Conservation (phyloP, 768 basidiomycete genomes). For the Harrya chromipes region DNA sequence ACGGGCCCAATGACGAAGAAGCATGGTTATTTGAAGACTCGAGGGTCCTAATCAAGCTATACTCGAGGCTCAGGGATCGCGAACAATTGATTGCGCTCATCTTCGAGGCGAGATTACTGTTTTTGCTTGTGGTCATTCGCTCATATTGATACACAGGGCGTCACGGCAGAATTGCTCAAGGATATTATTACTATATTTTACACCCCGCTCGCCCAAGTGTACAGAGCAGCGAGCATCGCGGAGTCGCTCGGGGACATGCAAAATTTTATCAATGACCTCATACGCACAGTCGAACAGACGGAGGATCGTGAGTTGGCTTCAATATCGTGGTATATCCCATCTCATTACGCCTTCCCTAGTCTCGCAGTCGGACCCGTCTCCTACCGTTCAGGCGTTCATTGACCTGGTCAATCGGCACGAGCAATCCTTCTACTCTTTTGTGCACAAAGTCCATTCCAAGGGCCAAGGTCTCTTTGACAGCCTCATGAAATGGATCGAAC, state of each 20-base stretch:
- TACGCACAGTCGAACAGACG: conserved; percentile 86
- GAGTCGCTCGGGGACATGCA: conserved; percentile 92
- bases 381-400: conserved; percentile 90
- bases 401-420: conserved; percentile 93
- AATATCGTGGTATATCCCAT: not conserved
- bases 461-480: conserved; percentile 91
- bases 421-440: conserved; percentile 93
- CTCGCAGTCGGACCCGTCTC: conserved; percentile 76
- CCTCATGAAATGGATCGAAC: conserved; percentile 96
- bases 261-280: conserved; percentile 92
- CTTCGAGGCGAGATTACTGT: conserved; percentile 70
- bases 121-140: not conserved
- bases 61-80: conserved; percentile 78
- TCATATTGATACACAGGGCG: conserved; percentile 54
- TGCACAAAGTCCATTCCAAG: conserved; percentile 98
- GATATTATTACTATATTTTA: conserved; percentile 99
- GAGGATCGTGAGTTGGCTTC: conserved; percentile 70
- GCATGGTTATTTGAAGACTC: conserved; percentile 97
- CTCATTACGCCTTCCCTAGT: conserved; percentile 42
- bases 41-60: conserved; percentile 72
- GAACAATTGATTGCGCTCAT: conserved; percentile 91
- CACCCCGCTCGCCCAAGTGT: conserved; percentile 92
- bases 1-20: conserved; percentile 91
- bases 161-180: conserved; percentile 91
- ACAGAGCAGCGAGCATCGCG: conserved; percentile 94